Evolutionary conservation across 441 rosid species (phyloP), one percentile per base, ranked within the genome.

Genomic region (Croton laevigatus): DNA sequence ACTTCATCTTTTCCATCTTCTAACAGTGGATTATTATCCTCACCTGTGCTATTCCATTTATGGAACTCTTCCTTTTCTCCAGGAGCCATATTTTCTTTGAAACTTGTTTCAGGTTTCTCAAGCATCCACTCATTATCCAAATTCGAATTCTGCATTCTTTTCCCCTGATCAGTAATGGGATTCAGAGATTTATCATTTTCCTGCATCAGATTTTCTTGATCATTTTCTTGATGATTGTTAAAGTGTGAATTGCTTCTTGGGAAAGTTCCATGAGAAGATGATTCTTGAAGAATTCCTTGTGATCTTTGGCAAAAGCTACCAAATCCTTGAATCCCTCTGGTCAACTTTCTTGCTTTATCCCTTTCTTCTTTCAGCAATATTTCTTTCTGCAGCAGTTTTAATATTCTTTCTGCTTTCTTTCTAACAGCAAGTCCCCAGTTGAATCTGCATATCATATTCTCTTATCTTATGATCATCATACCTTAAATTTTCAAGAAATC

Each of bases 361-460:
- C 94, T 89, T 70, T 94, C 99, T 71, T 87, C 93, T 72, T 81
- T 90, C 45, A 88, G 84, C 34, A 91, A 78, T 44, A 79, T 69
- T 37, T 88, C 94, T 69, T 87, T 82, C 79, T 85, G 89, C 4
- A 94, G 88, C 71, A 91, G 71, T 81, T 82, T 85, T 73, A 87
- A 8, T 16, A 88, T 77, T 76, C 88, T 88, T 66, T 88, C 91
- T 3, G 97, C 81, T 83, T 91, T 91, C 85, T 80, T 91, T 68
- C 96, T 79, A 42, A 91, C 97, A 55, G 86, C 73, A 55, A 94
- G 73, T 9, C 99, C 99, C 99, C 99, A 94, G 49, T 94, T 89
- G 78, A 91, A 91, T 73, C 99, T 91, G 81, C 80, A 78, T 22
- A 57, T 46, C 8, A 14, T 23, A 19, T 27, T 17, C 36, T 36